A percentile compares a stretch with the other conserved stretches of the same genome.
phyloP scores from a whole-genome alignment of 2,329 filamentous ascomycete species.

The Trichoderma sp. region DNA sequence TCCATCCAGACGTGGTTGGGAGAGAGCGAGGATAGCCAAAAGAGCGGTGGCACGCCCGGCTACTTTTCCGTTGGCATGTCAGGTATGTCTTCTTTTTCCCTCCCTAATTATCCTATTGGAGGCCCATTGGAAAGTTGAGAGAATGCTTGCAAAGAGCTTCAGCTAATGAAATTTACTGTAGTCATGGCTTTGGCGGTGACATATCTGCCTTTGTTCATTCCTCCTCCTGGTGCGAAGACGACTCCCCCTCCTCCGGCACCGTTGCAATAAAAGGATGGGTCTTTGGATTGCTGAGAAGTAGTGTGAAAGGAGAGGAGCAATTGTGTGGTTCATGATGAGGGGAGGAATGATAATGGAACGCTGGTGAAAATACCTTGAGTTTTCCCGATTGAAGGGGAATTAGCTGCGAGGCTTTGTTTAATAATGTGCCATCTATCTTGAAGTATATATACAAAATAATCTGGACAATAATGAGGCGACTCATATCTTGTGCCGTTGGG shows the following conservation, averaged over 20 bases:
- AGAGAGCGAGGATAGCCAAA: slow-evolving; percentile 70
- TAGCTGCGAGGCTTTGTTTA: neutral
- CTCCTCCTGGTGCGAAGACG: slow-evolving; percentile 44
- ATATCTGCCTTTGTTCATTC: slow-evolving; percentile 57
- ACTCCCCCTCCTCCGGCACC: slow-evolving; percentile 39
- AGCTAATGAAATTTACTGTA: slow-evolving; percentile 36
- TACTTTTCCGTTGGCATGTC: slow-evolving; percentile 79
- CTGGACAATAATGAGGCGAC: neutral
- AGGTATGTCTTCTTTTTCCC: slow-evolving; percentile 51
- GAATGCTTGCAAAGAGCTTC: too few species aligned
- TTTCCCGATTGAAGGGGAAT: neutral
- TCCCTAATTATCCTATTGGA: too few species aligned
- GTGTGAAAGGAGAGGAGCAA: neutral
- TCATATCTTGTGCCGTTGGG: neutral
- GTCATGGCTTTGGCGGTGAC: slow-evolving; percentile 63
- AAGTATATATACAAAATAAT: slow-evolving; percentile 4
- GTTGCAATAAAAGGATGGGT: slow-evolving; percentile 30
- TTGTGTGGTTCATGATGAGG: neutral
- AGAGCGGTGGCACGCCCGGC: slow-evolving; percentile 67
- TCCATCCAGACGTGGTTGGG: slow-evolving; percentile 77
- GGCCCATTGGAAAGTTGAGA: neutral
- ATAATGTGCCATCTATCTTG: neutral
- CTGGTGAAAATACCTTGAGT: neutral
- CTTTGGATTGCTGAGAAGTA: neutral
- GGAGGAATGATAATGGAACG: neutral